Base-by-base conservation (phyloP, 1,139 yeast genomes). In the Lodderomyces jiufengensis region DNA sequence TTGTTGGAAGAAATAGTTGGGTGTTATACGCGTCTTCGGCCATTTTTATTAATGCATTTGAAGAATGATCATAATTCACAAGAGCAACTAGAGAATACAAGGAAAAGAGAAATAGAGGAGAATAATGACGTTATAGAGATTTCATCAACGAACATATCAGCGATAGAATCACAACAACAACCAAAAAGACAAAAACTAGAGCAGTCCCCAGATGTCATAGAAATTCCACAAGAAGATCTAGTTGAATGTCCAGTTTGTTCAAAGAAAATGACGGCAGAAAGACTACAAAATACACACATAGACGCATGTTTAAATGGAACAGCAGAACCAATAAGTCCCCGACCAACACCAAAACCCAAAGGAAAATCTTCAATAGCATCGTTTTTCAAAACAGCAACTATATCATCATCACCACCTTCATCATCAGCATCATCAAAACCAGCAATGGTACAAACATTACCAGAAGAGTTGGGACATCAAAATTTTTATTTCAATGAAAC, bases 161-260 rank as follows among this genome's bases (percentile, higher is more conserved):
- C 10, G 2, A 10, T 14, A 7, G 21, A 8, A n/a, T 5, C 21
- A 18, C 14, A 14, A 27, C 10, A 4, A 5, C 20, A 18, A 18
- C 7, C 20, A 4, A 28, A 34, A 11, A 20, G 13, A 22, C 26
- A n/a, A 14, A 30, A 34, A 22, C 23, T 24, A 21, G 31, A 20
- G 5, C 22, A 16, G 5, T 24, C 15, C 3, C 22, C 24, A 11
- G n/a, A 14, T 5, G 18, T 21, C 5, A 29, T 31, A 32, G 33
- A 31, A 10, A 26, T 11, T 7, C n/a, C 23, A 2, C n/a, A 11
- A 9, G 25, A 32, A 24, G 33, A 34, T 25, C 44, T 61, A 37
- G 84, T 73, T 1, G 68, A 64, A 33, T 87, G 96, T 51, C 96
- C 96, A 0, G 66, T 87, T 1, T 87, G 96, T 55, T 55, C 60